These are phyloP conservation scores for Plantago lanceolata DNA, from an alignment of 305 asterid genomes.

Conservation along the genomic window DNA sequence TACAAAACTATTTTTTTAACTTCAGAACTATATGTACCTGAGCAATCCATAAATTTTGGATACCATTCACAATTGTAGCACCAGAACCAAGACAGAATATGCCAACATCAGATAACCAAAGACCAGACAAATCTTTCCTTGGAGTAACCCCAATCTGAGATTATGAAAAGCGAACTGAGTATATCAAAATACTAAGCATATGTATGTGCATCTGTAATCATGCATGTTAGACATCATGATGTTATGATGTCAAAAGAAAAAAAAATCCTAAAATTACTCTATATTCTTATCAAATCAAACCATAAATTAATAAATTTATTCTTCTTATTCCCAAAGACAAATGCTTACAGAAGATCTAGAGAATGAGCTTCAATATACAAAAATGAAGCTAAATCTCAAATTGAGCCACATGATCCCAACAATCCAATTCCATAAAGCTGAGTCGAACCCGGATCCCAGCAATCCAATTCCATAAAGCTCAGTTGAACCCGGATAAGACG, in stretches of 20 bases:
- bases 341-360: too few species aligned
- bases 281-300: too few species aligned
- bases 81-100: conserved; percentile 96
- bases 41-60: conserved; percentile 87
- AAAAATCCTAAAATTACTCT: too few species aligned
- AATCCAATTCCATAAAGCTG: too few species aligned
- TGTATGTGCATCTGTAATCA: conserved; percentile 11
- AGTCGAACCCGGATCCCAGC: too few species aligned
- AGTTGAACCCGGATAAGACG: too few species aligned
- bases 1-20: neutral
- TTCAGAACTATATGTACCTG: conserved; percentile 44
- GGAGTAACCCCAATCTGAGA: conserved; percentile 91
- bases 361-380: too few species aligned
- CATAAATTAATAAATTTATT: too few species aligned
- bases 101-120: conserved; percentile 95
- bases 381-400: too few species aligned
- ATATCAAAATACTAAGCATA: conserved; percentile 14
- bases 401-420: too few species aligned
- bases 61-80: conserved; percentile 89
- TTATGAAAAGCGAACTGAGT: conserved; percentile 24
- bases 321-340: too few species aligned
- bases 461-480: too few species aligned
- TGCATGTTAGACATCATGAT: conserved; percentile 14
- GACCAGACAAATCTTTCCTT: conserved; percentile 99
- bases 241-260: conserved; percentile 9